Conservation (phyloP, 805 yeast species). For the Starmerella stellata region DNA sequence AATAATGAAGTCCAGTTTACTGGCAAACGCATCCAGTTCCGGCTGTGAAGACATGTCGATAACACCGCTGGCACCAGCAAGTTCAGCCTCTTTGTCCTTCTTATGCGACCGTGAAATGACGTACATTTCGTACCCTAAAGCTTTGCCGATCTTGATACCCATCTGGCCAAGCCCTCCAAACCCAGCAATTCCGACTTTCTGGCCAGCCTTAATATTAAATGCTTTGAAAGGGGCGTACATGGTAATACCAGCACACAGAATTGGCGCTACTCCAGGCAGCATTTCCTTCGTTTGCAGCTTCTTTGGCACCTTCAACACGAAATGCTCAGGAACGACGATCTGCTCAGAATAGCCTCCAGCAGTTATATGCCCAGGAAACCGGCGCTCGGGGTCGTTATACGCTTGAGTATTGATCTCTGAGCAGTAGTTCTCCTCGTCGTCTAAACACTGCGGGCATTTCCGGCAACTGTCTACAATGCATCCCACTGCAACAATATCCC, state of each 20-base stretch:
- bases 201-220: conserved; percentile 32
- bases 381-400: conserved; percentile 26
- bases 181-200: conserved; percentile 41
- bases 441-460: conserved; percentile 41
- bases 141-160: conserved; percentile 39
- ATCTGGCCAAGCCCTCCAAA: conserved; percentile 54
- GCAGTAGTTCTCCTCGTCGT: conserved; percentile 42
- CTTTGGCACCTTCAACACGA: conserved; percentile 48
- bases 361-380: conserved; percentile 41
- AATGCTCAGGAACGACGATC: conserved; percentile 35
- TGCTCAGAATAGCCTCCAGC: conserved; percentile 30
- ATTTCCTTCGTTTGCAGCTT: conserved; percentile 27
- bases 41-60: conserved; percentile 32
- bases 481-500: conserved; percentile 69
- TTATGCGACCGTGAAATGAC: conserved; percentile 36
- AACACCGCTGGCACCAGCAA: conserved; percentile 39
- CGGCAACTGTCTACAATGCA: conserved; percentile 47
- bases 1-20: conserved; percentile 33
- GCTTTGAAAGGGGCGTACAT: conserved; percentile 44
- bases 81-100: conserved; percentile 37
- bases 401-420: conserved; percentile 29
- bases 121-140: conserved; percentile 44
- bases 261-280: conserved; percentile 41
- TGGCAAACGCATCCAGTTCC: conserved; percentile 21
- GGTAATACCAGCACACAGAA: conserved; percentile 65